These are phyloP conservation scores for Cyclotella choctawhatcheeana DNA, from an alignment of 108 stramenopile species.

Conservation along the genomic window DNA sequence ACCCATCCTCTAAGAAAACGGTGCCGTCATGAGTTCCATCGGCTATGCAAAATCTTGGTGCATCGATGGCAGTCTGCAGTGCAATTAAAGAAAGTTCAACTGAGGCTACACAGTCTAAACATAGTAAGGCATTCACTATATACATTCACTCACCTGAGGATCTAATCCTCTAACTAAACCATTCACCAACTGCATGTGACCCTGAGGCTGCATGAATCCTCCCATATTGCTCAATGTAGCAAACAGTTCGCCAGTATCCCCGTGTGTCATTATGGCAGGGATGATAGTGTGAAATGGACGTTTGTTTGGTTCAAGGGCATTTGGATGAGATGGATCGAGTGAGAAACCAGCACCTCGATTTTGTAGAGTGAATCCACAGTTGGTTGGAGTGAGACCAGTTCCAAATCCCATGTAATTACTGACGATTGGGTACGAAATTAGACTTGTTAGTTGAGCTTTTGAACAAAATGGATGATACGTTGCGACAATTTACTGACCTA, in stretches of 20 bases:
- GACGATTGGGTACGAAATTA: not conserved
- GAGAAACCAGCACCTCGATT: constrained; percentile 94
- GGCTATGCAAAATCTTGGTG: constrained; percentile 92
- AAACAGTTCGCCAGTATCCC: constrained; percentile 83
- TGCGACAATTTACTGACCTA: constrained; percentile 23
- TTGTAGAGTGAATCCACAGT: constrained; percentile 96
- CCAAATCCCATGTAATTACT: constrained; percentile 97
- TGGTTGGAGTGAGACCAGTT: constrained; percentile 89
- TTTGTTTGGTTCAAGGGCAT: constrained; percentile 82
- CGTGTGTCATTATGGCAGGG: constrained; percentile 87
- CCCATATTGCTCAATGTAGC: constrained; percentile 96
- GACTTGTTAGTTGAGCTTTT: not conserved
- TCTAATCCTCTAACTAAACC: constrained; percentile 78
- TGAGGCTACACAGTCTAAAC: not conserved
- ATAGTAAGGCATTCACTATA: not conserved
- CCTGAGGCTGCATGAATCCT: constrained; percentile 98
- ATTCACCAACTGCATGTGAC: constrained; percentile 92
- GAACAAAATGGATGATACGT: not conserved
- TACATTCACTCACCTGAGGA: constrained; percentile 69
- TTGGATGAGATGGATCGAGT: constrained; percentile 84
- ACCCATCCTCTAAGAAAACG: constrained; percentile 77
- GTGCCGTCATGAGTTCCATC: constrained; percentile 80
- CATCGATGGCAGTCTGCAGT: constrained; percentile 86
- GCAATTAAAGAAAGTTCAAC: not conserved
- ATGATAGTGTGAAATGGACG: constrained; percentile 98